Percentiles rank a stretch among this genome's conserved stretches.
These are phyloP conservation scores for Prunus campanulata DNA, from an alignment of 306 rosid genomes.

Conservation along the genomic window DNA sequence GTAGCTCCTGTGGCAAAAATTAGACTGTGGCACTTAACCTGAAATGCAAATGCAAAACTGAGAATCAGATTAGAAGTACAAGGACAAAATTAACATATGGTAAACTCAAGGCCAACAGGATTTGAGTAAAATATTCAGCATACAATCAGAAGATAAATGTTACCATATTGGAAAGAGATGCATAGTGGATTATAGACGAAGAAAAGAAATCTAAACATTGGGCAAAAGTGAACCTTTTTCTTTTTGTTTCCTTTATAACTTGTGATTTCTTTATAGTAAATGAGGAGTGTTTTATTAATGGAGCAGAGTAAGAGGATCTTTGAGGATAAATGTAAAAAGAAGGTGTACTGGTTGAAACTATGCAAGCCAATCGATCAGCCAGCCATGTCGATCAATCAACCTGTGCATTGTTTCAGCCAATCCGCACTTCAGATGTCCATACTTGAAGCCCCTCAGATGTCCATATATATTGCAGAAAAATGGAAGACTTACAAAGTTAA, in stretches of 20 bases:
- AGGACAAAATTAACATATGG: not conserved
- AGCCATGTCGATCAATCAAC: not conserved
- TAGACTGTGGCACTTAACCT: conserved; percentile 77
- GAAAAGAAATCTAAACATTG: not conserved
- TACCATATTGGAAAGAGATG: not conserved
- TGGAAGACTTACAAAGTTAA: too few relatives aligned
- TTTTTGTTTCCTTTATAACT: too few relatives aligned
- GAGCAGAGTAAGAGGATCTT: too few relatives aligned
- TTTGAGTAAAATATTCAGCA: not conserved
- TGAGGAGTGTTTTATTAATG: too few relatives aligned
- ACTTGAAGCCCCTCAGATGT: not conserved
- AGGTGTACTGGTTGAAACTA: not conserved
- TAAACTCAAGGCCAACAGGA: too few relatives aligned
- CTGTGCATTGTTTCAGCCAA: not conserved
- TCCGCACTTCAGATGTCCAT: not conserved
- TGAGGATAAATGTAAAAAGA: too few relatives aligned
- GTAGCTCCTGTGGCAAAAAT: conserved; percentile 93
- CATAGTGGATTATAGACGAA: not conserved
- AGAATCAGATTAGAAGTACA: conserved; percentile 15
- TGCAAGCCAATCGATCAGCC: not conserved
- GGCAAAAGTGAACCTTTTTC: too few relatives aligned
- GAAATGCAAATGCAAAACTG: conserved; percentile 31
- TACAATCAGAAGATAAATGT: not conserved
- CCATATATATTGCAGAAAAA: too few relatives aligned
- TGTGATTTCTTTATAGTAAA: too few relatives aligned